These are phyloP conservation scores for Pythium phragmiticola DNA, from an alignment of 352 stramenopile genomes.

Conservation along the genomic window DNA sequence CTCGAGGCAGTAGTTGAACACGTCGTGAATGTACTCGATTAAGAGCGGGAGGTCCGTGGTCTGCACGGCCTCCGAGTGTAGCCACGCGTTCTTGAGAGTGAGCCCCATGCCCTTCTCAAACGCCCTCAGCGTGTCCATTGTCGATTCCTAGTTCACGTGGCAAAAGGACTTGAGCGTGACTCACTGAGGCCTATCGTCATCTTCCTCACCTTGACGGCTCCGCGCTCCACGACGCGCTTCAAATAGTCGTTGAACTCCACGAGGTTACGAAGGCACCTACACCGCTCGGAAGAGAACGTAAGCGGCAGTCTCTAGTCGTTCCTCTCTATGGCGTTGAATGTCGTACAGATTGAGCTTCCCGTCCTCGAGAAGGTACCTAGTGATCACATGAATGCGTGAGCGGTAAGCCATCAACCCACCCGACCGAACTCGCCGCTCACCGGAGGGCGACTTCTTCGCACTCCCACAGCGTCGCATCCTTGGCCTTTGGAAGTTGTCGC, in stretches of 20 bases:
- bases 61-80: constrained; percentile 88
- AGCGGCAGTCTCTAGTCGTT: no score
- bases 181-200: no score
- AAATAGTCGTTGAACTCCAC: constrained; percentile 83
- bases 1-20: constrained; percentile 80
- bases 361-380: constrained; percentile 87
- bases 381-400: neutral
- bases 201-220: constrained; percentile 50
- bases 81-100: constrained; percentile 89
- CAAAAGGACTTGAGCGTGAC: neutral
- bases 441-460: constrained; percentile 84
- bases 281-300: neutral
- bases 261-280: constrained; percentile 77
- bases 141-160: constrained; percentile 41
- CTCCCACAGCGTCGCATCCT: constrained; percentile 89
- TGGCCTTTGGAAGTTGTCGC: constrained; percentile 73
- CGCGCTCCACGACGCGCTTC: constrained; percentile 62
- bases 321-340: neutral
- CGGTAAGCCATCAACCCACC: neutral
- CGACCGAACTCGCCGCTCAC: constrained; percentile 26
- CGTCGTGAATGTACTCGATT: constrained; percentile 85
- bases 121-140: constrained; percentile 68
- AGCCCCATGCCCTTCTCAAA: constrained; percentile 89
- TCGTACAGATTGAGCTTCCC: constrained; percentile 89
- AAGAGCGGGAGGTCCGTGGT: constrained; percentile 90